Base-by-base conservation (phyloP, 2,329 filamentous ascomycete genomes). In the Harringtonia lauricola region DNA sequence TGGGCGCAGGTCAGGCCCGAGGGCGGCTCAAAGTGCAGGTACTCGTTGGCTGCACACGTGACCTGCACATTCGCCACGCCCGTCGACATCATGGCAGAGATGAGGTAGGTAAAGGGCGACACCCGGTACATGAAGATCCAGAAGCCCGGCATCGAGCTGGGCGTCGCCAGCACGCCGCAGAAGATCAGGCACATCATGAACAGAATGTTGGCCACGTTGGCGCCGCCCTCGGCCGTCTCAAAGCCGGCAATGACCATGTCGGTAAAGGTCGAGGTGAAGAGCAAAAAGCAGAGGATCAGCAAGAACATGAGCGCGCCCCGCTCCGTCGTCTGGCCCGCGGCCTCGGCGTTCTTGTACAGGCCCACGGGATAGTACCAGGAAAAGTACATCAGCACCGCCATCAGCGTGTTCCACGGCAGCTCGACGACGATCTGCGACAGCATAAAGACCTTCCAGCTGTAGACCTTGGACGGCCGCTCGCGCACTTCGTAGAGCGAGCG, bases 351-450 rank as follows among this genome's bases (percentile, higher is more conserved):
- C 47, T 65, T 63, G 60, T 86, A 79, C 10, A 92, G 72, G 2
- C 85, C 86, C 43, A 94, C 76, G 2, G 87, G 86, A 58, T 89
- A 95, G 68, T 94, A 95, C 76, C 84, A 90, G 59, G 78, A 67
- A 46, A 81, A 68, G 51, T 72, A 68, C 52, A 81, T 75, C 6
- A 86, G 63, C 33, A 86, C 70, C 72, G 51, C 86, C 77, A 2
- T 86, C 63, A 0, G 67, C 81, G 51, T 94, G 58, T 94, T 87
- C 81, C 85, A 95, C 0, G 87, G 86, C 2, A 95, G 66, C 60
- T 95, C 89, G 47, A 90, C 86, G 26, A 88, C 64, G 50, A 95
- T 83, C 60, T 89, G 85, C 46, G 82, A 79, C 26, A 90, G 66
- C 72, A 94, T 85, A 58, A 94, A 94, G 6, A 86, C 77, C 58